Evolutionary conservation across 106 monocot genomes (phyloP).

Genomic region (Platanthera zijinensis): DNA sequence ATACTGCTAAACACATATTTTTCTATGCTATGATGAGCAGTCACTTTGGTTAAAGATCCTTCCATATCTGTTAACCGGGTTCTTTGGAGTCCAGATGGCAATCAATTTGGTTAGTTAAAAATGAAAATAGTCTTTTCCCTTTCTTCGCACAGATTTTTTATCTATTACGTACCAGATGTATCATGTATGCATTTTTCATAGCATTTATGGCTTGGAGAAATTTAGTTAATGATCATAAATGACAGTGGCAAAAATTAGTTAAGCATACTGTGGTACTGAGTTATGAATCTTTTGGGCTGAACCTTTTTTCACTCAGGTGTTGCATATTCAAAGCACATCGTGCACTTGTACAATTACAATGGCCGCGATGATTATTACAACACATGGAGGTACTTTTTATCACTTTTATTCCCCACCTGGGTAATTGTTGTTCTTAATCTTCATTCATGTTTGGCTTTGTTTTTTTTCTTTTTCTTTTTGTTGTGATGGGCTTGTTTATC

Average conservation of each 20-base stretch:
- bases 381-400: conserved; percentile 38
- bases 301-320: conserved; percentile 23
- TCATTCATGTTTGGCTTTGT: neutral
- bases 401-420: neutral
- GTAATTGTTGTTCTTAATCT: neutral
- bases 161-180: neutral
- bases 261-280: neutral
- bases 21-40: conserved; percentile 18
- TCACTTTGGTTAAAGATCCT: conserved; percentile 28
- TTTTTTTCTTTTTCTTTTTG: neutral
- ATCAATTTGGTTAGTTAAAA: conserved; percentile 29
- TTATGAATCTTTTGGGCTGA: neutral
- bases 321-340: conserved; percentile 53
- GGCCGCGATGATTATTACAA: conserved; percentile 27
- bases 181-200: neutral
- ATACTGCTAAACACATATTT: neutral
- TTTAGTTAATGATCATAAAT: neutral
- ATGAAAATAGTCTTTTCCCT: neutral
- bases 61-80: conserved; percentile 37
- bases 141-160: neutral
- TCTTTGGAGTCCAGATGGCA: conserved; percentile 36
- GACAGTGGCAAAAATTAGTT: neutral
- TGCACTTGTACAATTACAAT: conserved; percentile 44
- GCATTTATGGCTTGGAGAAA: neutral
- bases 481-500: neutral